These are phyloP conservation scores for Punctularia strigosozonata DNA, from an alignment of 768 basidiomycete species.

Conservation along the genomic window DNA sequence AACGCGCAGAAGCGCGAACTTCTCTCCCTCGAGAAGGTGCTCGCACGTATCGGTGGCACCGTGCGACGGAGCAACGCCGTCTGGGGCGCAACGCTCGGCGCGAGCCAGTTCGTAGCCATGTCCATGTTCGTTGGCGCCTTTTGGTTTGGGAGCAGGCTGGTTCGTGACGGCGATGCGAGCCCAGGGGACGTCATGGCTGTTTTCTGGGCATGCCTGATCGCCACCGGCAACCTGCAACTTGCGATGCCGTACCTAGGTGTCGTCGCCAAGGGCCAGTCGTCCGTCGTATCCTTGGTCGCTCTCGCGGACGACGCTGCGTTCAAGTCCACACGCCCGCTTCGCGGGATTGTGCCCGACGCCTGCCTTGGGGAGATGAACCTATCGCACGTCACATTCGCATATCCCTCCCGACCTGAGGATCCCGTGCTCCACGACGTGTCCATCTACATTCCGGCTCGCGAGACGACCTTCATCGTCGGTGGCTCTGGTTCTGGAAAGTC, in stretches of 20 bases:
- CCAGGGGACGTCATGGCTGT: constrained; percentile 85
- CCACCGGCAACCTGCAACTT: constrained; percentile 78
- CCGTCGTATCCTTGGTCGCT: constrained; percentile 56
- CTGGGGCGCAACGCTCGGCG: constrained; percentile 63
- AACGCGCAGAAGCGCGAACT: constrained; percentile 58
- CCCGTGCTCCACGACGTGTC: constrained; percentile 29
- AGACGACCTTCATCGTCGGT: constrained; percentile 43
- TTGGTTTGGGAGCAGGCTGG: constrained; percentile 88
- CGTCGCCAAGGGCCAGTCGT: constrained; percentile 73
- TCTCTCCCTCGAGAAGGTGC: constrained; percentile 33
- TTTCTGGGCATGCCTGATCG: constrained; percentile 95
- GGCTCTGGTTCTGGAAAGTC: constrained; percentile 40
- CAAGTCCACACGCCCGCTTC: constrained; percentile 18
- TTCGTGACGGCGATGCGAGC: constrained; percentile 54
- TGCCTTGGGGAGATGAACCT: no score
- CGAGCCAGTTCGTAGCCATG: constrained; percentile 75
- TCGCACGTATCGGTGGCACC: constrained; percentile 30
- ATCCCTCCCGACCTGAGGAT: constrained; percentile 33
- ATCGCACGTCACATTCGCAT: no score
- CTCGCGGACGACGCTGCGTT: constrained; percentile 34
- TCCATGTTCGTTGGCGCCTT: constrained; percentile 95
- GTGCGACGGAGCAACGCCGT: constrained; percentile 47
- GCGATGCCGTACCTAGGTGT: constrained; percentile 71
- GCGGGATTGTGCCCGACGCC: no score
- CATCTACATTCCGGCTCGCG: constrained; percentile 34